These are phyloP conservation scores for Rhizopogon vinicolor DNA, from an alignment of 768 basidiomycete genomes.

Conservation along the genomic window DNA sequence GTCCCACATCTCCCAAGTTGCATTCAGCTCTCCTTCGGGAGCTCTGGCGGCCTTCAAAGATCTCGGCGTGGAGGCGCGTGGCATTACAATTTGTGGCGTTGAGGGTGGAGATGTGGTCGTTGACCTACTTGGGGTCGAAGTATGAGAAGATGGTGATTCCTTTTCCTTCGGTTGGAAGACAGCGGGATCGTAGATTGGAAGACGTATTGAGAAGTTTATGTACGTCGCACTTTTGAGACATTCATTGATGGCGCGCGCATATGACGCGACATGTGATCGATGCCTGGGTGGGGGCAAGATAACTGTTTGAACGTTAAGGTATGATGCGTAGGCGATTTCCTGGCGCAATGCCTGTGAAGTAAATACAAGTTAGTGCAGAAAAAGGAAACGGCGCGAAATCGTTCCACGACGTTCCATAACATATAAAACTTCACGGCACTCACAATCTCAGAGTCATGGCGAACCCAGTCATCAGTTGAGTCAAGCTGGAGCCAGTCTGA, in stretches of 20 bases:
- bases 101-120: conserved; percentile 8
- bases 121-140: conserved; percentile 8
- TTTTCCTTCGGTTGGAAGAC: conserved; percentile 41
- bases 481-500: conserved; percentile 97
- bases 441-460: conserved; percentile 94
- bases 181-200: conserved; percentile 77
- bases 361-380: background rate
- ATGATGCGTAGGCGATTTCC: conserved; percentile 89
- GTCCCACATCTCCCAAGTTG: conserved; percentile 99
- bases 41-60: conserved; percentile 27
- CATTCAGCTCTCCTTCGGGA: conserved; percentile 56
- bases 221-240: conserved; percentile 67
- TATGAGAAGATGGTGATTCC: conserved; percentile 16
- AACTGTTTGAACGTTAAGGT: conserved; percentile 80
- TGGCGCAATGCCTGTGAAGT: conserved; percentile 76
- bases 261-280: conserved; percentile 82
- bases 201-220: conserved; percentile 76
- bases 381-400: conserved; percentile 10
- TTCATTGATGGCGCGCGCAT: conserved; percentile 85
- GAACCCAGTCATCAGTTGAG: conserved; percentile 86
- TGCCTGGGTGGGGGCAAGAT: conserved; percentile 88
- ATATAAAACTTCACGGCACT: conserved; percentile 24
- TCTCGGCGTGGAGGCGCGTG: conserved; percentile 20
- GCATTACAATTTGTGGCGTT: conserved; percentile 12
- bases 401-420: background rate